Percentiles rank a stretch among this genome's conserved stretches.
phyloP scores from a whole-genome alignment of 2,329 filamentous ascomycete genomes.

The Tolypocladium capitatum region DNA sequence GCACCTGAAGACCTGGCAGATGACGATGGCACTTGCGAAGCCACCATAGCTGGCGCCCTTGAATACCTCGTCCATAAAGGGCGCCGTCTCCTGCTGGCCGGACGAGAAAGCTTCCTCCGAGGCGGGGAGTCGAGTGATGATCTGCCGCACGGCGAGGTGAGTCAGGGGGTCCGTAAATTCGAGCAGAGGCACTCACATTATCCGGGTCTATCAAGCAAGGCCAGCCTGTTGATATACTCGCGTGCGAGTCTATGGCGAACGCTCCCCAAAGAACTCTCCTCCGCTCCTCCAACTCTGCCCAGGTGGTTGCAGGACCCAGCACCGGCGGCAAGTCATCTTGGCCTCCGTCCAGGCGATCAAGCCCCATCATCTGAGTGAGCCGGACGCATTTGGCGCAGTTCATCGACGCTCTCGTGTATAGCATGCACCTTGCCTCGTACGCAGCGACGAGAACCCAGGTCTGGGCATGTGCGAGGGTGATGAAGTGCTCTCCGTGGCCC shows the following conservation, averaged over 20 bases:
- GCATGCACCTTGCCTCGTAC: conserved; percentile 75
- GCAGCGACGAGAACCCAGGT: conserved; percentile 61
- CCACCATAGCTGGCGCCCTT: conserved; percentile 50
- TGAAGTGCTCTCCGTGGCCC: conserved; percentile 66
- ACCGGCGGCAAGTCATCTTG: conserved; percentile 59
- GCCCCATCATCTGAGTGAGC: conserved; percentile 69
- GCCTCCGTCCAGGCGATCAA: conserved; percentile 61
- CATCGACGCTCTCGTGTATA: conserved; percentile 76
- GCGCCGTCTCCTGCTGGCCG: conserved; percentile 48
- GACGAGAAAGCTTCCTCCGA: conserved; percentile 64
- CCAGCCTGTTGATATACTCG: conserved; percentile 84
- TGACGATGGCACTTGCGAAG: conserved; percentile 59
- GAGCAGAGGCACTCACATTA: conserved; percentile 33
- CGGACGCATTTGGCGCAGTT: conserved; percentile 60
- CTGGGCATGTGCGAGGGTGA: conserved; percentile 70
- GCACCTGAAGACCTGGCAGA: conserved; percentile 66
- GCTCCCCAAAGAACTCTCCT: conserved; percentile 76
- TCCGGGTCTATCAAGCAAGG: conserved; percentile 64
- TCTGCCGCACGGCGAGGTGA: conserved; percentile 21
- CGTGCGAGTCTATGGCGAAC: conserved; percentile 73
- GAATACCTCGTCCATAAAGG: conserved; percentile 51
- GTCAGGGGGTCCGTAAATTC: neutral
- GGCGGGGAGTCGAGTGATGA: conserved; percentile 66
- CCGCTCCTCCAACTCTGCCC: conserved; percentile 65
- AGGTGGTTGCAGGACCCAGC: conserved; percentile 59